Percentiles rank a stretch among this genome's conserved stretches.
Conservation (phyloP, 2,329 filamentous ascomycete genomes). For the Sporothrix brunneoviolacea region DNA sequence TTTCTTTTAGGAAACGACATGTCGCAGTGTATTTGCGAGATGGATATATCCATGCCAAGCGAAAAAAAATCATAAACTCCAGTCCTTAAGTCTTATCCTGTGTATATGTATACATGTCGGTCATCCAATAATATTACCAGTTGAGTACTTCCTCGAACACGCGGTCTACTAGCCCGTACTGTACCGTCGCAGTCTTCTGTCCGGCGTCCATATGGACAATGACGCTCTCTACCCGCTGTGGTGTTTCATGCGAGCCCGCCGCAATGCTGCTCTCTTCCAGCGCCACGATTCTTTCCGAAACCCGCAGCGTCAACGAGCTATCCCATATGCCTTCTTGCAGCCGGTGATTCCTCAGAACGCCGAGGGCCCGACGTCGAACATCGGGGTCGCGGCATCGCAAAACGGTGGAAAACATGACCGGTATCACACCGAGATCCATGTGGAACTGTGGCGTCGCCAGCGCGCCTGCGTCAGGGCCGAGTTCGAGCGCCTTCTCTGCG, state of each 20-base stretch:
- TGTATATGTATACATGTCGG: no score
- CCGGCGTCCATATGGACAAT: neutral
- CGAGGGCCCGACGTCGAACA: slow-evolving; percentile 10
- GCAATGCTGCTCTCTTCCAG: neutral
- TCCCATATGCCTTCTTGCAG: slow-evolving; percentile 17
- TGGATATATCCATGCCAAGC: no score
- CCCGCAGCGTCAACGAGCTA: slow-evolving; percentile 1
- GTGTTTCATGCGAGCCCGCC: neutral
- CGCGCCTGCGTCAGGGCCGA: neutral
- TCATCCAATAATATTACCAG: no score
- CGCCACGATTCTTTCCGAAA: slow-evolving; percentile 3
- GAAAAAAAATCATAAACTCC: no score
- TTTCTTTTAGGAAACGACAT: no score
- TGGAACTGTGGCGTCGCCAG: slow-evolving; percentile 3
- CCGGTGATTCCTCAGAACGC: neutral
- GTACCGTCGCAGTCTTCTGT: slow-evolving; percentile 2
- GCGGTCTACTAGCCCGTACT: neutral
- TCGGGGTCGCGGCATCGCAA: slow-evolving; percentile 6
- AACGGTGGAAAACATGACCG: slow-evolving; percentile 12
- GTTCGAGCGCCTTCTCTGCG: slow-evolving; percentile 1
- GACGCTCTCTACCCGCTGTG: slow-evolving; percentile 1
- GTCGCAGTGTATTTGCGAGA: neutral
- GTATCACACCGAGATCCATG: slow-evolving; percentile 16
- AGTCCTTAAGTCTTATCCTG: no score
- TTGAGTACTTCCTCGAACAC: neutral